These are phyloP conservation scores for Sporisorium scitamineum DNA, from an alignment of 1,284 basidiomycete genomes.

Conservation along the genomic window DNA sequence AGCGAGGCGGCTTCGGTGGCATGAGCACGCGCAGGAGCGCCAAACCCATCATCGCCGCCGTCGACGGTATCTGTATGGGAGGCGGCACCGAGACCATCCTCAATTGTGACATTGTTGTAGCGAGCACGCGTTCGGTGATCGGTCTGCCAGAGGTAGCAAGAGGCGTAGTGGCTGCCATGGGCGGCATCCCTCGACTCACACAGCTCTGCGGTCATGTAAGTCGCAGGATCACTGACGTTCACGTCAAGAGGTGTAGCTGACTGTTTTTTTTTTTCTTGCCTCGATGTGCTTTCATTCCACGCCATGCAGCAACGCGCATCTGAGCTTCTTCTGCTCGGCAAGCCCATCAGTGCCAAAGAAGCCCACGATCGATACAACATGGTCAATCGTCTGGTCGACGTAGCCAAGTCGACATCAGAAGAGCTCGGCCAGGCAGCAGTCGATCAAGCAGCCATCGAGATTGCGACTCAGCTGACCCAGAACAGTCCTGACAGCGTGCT, in stretches of 20 bases:
- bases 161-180: conserved; percentile 81
- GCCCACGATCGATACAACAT: conserved; percentile 80
- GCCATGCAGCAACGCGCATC: conserved; percentile 75
- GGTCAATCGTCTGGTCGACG: conserved; percentile 57
- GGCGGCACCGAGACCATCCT: conserved; percentile 83
- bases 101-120: conserved; percentile 86
- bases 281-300: not conserved
- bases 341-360: conserved; percentile 77
- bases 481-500: conserved; percentile 86
- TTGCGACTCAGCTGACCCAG: conserved; percentile 75
- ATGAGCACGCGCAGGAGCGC: conserved; percentile 76
- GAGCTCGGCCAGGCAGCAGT: conserved; percentile 74
- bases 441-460: conserved; percentile 75
- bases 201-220: conserved; percentile 58
- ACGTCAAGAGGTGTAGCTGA: not conserved
- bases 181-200: conserved; percentile 73
- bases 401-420: conserved; percentile 72
- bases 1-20: conserved; percentile 79
- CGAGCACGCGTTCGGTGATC: conserved; percentile 78
- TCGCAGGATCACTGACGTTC: not conserved
- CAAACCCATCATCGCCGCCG: conserved; percentile 86
- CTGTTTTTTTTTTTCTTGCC: not conserved
- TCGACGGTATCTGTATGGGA: conserved; percentile 82
- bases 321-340: conserved; percentile 81
- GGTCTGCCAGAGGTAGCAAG: conserved; percentile 84